Conservation (phyloP, 306 rosid species). For the Glycine soja region DNA sequence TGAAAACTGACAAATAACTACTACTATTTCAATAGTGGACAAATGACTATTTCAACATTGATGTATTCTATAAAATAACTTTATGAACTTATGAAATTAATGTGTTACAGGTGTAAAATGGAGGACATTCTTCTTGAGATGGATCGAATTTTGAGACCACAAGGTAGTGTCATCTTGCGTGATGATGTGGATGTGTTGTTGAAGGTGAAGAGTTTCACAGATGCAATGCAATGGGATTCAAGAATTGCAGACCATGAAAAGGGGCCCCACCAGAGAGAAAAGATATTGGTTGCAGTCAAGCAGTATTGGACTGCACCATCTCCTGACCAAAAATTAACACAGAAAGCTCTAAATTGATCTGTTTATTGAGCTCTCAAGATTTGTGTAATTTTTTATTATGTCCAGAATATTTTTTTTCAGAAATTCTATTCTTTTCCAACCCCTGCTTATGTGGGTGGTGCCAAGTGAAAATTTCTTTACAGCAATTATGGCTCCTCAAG, state of each 20-base stretch:
- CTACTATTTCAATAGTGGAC: not conserved
- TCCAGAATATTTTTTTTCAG: conserved; percentile 8
- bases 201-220: conserved; percentile 60
- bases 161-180: conserved; percentile 73
- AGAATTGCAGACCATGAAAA: conserved; percentile 80
- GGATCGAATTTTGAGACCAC: conserved; percentile 87
- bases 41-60: not conserved
- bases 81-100: not conserved
- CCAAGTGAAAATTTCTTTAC: conserved; percentile 38
- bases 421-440: conserved; percentile 51
- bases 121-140: conserved; percentile 84
- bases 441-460: conserved; percentile 47
- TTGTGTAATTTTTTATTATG: conserved; percentile 40
- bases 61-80: not conserved
- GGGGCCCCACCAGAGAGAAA: conserved; percentile 74
- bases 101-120: conserved; percentile 65
- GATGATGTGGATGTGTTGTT: conserved; percentile 81
- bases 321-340: conserved; percentile 36
- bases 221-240: conserved; percentile 74
- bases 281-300: conserved; percentile 80
- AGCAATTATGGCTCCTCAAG: not conserved
- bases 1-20: not conserved
- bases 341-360: conserved; percentile 40
- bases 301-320: conserved; percentile 80
- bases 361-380: not conserved